A percentile compares a stretch with the other conserved stretches of the same genome.
These are phyloP conservation scores for Aureobasidium sp. DNA, from an alignment of 2,329 filamentous ascomycete species.

Conservation along the genomic window DNA sequence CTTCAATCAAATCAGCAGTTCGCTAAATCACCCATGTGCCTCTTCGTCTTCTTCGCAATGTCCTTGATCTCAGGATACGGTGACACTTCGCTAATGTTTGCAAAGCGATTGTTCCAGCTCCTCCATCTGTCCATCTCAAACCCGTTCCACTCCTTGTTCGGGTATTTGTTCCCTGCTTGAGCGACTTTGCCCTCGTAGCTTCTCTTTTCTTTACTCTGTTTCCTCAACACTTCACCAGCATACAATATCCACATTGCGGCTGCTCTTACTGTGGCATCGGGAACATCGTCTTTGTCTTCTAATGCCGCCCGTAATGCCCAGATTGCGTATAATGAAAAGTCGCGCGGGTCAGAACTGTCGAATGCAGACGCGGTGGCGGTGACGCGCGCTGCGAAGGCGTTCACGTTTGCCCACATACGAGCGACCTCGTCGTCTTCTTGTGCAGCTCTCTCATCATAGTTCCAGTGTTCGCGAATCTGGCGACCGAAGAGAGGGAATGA, in stretches of 20 bases:
- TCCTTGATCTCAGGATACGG: constrained; percentile 1
- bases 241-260: constrained; percentile 27
- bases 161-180: constrained; percentile 21
- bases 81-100: neutral
- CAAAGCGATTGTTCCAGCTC: constrained; percentile 22
- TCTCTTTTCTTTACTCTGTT: constrained; percentile 21
- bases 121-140: constrained; percentile 25
- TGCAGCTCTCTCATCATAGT: constrained; percentile 20
- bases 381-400: constrained; percentile 25
- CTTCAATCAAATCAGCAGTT: neutral
- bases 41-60: neutral
- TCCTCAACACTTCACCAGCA: constrained; percentile 22
- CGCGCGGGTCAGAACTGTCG: constrained; percentile 18
- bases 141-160: constrained; percentile 23
- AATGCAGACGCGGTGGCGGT: constrained; percentile 21
- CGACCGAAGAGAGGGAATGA: constrained; percentile 26
- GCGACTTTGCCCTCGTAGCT: constrained; percentile 27
- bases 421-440: constrained; percentile 18
- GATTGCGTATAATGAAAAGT: constrained; percentile 25
- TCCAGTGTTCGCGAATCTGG: constrained; percentile 27
- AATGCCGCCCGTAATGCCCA: constrained; percentile 27
- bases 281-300: constrained; percentile 21
- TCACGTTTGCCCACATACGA: constrained; percentile 26
- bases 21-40: neutral
- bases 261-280: constrained; percentile 19